phyloP scores from a whole-genome alignment of 768 basidiomycete genomes.

The Cantharellus cinnabarinus region DNA sequence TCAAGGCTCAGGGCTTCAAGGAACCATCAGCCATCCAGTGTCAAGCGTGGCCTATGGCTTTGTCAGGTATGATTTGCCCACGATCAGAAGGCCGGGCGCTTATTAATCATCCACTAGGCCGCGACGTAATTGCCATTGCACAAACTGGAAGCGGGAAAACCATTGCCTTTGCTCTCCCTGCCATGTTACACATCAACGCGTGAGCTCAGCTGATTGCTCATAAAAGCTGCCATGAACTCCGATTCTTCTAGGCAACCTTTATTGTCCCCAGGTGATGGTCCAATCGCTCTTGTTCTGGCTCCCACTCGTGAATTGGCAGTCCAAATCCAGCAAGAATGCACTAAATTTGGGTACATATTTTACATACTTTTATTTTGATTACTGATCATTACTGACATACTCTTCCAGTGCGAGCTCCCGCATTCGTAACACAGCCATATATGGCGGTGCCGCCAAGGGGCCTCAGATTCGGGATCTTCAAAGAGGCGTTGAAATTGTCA shows the following conservation, averaged over 20 bases:
- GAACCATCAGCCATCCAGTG: constrained; percentile 91
- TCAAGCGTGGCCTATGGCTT: constrained; percentile 98
- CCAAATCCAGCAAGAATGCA: constrained; percentile 96
- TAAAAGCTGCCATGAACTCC: not conserved
- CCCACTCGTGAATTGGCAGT: constrained; percentile 97
- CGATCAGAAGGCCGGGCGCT: not conserved
- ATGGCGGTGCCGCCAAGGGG: constrained; percentile 96
- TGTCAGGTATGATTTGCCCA: constrained; percentile 22
- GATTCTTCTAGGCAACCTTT: constrained; percentile 54
- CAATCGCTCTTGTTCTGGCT: constrained; percentile 88
- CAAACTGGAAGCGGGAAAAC: constrained; percentile 99
- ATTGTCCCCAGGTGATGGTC: constrained; percentile 83
- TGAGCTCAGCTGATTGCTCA: constrained; percentile 21
- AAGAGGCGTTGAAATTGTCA: constrained; percentile 92
- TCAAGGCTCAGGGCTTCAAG: constrained; percentile 83
- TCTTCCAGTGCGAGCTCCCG: constrained; percentile 56
- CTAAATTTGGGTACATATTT: constrained; percentile 70
- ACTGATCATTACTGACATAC: not conserved
- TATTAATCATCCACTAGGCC: constrained; percentile 22
- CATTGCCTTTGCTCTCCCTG: constrained; percentile 92
- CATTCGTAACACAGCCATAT: constrained; percentile 96
- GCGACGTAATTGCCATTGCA: constrained; percentile 90
- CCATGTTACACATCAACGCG: constrained; percentile 99
- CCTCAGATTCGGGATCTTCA: constrained; percentile 96
- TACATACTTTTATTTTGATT: not conserved